Percentiles rank a stretch among this genome's conserved stretches.
Conservation (phyloP, 768 basidiomycete species). For the Mycena floridula region DNA sequence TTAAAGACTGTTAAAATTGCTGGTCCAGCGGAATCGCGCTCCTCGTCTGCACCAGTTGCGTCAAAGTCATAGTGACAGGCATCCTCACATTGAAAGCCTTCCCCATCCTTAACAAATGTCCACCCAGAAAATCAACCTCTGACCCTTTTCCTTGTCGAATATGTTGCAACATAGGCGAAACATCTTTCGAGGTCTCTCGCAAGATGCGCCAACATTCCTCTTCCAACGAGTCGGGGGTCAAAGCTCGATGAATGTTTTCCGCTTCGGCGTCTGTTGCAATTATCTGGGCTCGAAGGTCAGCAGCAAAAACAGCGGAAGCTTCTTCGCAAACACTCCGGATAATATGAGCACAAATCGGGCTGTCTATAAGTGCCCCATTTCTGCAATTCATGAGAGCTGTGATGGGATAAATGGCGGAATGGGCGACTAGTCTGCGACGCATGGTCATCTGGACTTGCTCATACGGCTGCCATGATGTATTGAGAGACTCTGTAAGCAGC, state of each 20-base stretch:
- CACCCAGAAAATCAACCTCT: slow-evolving; percentile 81
- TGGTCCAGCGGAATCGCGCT: slow-evolving; percentile 45
- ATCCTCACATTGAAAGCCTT: slow-evolving; percentile 48
- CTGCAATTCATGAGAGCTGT: slow-evolving; percentile 75
- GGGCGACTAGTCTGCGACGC: slow-evolving; percentile 77
- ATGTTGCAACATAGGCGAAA: slow-evolving; percentile 79
- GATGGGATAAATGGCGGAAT: slow-evolving; percentile 79
- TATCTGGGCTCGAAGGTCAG: slow-evolving; percentile 41
- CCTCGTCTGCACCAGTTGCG: slow-evolving; percentile 57
- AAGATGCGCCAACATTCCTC: slow-evolving; percentile 56
- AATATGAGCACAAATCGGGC: slow-evolving; percentile 36
- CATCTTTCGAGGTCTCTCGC: slow-evolving; percentile 52
- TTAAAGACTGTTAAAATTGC: neutral
- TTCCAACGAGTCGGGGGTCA: slow-evolving; percentile 41
- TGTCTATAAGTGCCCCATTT: slow-evolving; percentile 67
- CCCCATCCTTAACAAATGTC: slow-evolving; percentile 69
- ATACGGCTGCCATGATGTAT: slow-evolving; percentile 59
- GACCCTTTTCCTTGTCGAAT: slow-evolving; percentile 54
- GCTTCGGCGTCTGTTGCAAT: slow-evolving; percentile 22
- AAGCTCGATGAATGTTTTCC: slow-evolving; percentile 33
- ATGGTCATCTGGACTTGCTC: slow-evolving; percentile 61
- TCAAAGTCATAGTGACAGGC: slow-evolving; percentile 48
- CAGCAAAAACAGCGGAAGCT: slow-evolving; percentile 54
- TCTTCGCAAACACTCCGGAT: slow-evolving; percentile 60
- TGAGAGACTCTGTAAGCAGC: slow-evolving; percentile 46